Conservation (phyloP, 1,284 basidiomycete species). For the Tausonia pullulans region DNA sequence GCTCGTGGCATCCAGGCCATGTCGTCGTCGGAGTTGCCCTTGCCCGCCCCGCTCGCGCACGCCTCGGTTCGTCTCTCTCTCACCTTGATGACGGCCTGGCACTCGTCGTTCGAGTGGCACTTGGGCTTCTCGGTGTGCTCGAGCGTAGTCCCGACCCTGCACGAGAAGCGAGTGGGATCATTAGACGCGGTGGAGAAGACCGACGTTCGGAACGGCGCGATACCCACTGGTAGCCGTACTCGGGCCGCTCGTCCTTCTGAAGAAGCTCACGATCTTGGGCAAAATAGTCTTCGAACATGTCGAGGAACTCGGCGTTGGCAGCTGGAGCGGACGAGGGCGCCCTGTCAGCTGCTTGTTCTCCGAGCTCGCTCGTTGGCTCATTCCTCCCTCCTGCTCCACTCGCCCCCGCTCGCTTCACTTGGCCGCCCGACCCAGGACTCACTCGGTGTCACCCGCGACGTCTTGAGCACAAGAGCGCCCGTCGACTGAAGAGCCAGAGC, state of each 20-base stretch:
- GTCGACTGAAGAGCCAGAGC: slow-evolving; percentile 10
- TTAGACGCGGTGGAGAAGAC: slow-evolving; percentile 8
- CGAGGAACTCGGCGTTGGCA: slow-evolving; percentile 45
- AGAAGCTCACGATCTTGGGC: slow-evolving; percentile 52
- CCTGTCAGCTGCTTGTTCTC: neutral
- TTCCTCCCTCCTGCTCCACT: too few relatives aligned
- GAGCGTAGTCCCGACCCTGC: slow-evolving; percentile 19
- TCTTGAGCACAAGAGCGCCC: slow-evolving; percentile 5
- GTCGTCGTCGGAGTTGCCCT: too few relatives aligned
- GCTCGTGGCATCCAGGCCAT: too few relatives aligned
- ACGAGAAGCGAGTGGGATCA: neutral
- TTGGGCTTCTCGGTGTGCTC: slow-evolving; percentile 89
- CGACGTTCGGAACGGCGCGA: slow-evolving; percentile 23
- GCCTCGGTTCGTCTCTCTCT: slow-evolving; percentile 18
- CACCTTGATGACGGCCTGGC: slow-evolving; percentile 30
- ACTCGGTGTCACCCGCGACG: neutral
- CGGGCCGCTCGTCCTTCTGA: slow-evolving; percentile 63
- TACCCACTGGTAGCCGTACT: slow-evolving; percentile 43
- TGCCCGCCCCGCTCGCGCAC: too few relatives aligned
- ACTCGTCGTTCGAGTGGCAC: slow-evolving; percentile 45
- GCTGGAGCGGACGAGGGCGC: neutral
- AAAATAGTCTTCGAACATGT: slow-evolving; percentile 77
- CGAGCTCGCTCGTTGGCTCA: too few relatives aligned
- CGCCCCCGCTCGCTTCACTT: too few relatives aligned
- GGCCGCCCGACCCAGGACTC: too few relatives aligned